Base-by-base conservation (phyloP, 2,329 filamentous ascomycete species). In the Cladosporium sp. region DNA sequence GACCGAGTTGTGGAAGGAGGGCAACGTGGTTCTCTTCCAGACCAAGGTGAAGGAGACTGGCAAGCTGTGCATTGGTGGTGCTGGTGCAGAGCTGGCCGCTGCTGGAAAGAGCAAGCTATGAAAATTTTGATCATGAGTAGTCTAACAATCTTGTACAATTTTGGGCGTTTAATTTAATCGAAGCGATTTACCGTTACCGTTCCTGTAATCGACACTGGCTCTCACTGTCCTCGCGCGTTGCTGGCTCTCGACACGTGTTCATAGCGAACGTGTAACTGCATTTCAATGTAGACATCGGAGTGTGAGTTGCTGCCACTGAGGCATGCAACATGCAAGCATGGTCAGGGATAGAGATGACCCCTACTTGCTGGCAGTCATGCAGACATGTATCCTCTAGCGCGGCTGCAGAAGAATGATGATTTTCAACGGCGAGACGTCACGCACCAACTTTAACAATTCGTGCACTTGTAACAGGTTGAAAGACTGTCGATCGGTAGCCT, bases 1-100 rank as follows among this genome's bases (percentile, higher is more conserved):
- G 69, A 96, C 92, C 7, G 92, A 96, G 84, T 94, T 96, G 92
- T 97, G 93, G 93, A 93, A 91, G 82, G 92, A 96, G 74, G 89
- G 88, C 59, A 86, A 86, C 74, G 89, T 87, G 77, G 86, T 97
- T 65, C 80, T 93, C 69, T 97, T 96, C 86, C 92, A 96, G 85
- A 87, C 87, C 65, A 93, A 88, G 80, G 92, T 97, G 70, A 92
- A 93, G 82, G 93, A 97, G 86, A 97, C 93, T 64, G 93, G 93
- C 74, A 96, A 96, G 86, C 82, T 92, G 73, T 92, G 90, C 68
- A 96, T 97, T 77, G 87, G 87, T 30, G 91, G 90, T 24, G 93
- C 89, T 6, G 93, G 90, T 34, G 92, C 87, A 2, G 92, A 96
- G 83, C 82, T 96, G 71, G 74, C 89, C 64, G 80, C 80, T 67